A percentile compares a stretch with the other conserved stretches of the same genome.
These are phyloP conservation scores for Paralagenidium karlingii DNA, from an alignment of 352 stramenopile genomes.

Conservation along the genomic window DNA sequence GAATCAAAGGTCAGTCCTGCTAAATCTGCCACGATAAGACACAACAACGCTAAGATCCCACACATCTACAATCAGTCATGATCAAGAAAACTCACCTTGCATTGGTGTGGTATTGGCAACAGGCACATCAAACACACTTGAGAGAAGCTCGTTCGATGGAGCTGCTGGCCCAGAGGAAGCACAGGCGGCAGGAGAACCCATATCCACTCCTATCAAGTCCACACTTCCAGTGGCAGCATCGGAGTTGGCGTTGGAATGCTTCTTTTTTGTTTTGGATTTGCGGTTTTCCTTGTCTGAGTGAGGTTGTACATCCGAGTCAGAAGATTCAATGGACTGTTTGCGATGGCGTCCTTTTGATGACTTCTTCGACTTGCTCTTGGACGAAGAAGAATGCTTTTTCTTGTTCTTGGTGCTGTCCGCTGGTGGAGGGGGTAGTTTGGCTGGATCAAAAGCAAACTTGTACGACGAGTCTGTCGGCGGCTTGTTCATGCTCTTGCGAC, in stretches of 20 bases:
- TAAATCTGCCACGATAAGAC: conserved; percentile 30
- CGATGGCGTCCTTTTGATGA: conserved; percentile 8
- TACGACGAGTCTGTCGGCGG: conserved; percentile 10
- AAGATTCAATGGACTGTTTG: conserved; percentile 23
- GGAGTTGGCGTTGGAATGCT: conserved; percentile 7
- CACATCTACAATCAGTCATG: not conserved
- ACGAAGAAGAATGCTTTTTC: not conserved
- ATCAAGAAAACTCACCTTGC: conserved; percentile 8
- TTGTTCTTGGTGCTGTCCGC: conserved; percentile 10
- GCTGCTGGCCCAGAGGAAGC: conserved; percentile 3
- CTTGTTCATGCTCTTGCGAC: conserved; percentile 13
- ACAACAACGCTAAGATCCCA: no score
- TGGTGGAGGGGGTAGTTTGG: conserved; percentile 25
- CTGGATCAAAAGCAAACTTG: conserved; percentile 30
- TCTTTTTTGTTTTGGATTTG: conserved; percentile 2
- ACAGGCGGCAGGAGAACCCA: conserved; percentile 6
- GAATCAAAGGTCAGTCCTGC: conserved; percentile 32
- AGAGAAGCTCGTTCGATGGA: conserved; percentile 8
- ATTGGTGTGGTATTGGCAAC: conserved; percentile 12
- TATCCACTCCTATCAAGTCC: conserved; percentile 35
- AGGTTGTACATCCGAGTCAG: conserved; percentile 11
- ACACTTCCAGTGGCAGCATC: conserved; percentile 18
- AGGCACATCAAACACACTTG: conserved; percentile 29
- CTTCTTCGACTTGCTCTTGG: conserved; percentile 9
- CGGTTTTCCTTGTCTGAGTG: conserved; percentile 24